Evolutionary conservation across 257 asterid species (phyloP).

Genomic region (Asclepias syriaca): DNA sequence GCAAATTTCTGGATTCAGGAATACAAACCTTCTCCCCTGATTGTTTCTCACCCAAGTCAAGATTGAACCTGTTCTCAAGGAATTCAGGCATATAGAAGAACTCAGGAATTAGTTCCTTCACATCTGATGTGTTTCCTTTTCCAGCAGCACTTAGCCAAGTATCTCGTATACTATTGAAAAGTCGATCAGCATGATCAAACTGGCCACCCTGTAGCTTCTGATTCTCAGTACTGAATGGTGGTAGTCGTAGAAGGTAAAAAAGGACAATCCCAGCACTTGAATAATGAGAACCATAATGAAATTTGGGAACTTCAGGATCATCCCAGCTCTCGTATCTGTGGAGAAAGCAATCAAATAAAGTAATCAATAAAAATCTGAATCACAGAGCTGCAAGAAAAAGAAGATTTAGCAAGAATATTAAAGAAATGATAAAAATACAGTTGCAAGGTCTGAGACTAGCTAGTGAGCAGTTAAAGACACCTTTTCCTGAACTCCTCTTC

Average conservation of each 20-base stretch:
- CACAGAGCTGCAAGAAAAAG: constrained; percentile 14
- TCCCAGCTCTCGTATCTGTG: constrained; percentile 98
- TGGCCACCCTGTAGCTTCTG: constrained; percentile 98
- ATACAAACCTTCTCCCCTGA: constrained; percentile 93
- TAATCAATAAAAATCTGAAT: constrained; percentile 1
- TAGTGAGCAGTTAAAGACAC: constrained; percentile 19
- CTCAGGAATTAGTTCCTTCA: constrained; percentile 97
- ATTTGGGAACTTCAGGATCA: constrained; percentile 99
- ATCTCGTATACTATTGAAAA: constrained; percentile 82
- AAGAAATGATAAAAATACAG: constrained; percentile 4
- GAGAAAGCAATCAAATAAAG: constrained; percentile 18
- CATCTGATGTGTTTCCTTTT: constrained; percentile 96
- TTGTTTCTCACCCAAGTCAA: constrained; percentile 99
- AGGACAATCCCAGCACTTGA: constrained; percentile 99
- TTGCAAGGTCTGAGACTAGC: background rate
- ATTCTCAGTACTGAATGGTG: constrained; percentile 90
- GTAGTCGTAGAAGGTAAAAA: constrained; percentile 91
- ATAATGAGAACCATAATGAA: constrained; percentile 98
- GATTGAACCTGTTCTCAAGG: constrained; percentile 77
- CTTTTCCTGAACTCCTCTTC: constrained; percentile 96
- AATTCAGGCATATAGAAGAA: constrained; percentile 96
- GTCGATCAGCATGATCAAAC: constrained; percentile 99
- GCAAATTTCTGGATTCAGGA: constrained; percentile 7
- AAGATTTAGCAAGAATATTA: background rate
- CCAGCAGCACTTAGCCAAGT: constrained; percentile 99